Base-by-base conservation (phyloP, 345 rosid species). In the Cardamine occulta region DNA sequence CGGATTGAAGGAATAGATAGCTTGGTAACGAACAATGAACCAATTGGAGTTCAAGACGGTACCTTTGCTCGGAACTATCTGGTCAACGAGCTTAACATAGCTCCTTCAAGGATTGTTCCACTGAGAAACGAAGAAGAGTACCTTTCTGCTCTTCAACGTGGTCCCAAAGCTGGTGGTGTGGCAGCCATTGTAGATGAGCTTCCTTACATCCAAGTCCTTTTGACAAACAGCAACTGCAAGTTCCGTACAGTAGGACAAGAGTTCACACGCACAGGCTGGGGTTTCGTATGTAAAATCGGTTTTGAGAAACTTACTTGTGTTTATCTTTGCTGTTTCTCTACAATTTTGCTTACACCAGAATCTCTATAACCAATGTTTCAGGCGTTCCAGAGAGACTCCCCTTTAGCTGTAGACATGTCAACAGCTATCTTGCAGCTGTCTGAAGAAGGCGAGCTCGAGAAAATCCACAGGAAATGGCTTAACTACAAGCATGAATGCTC, bases 181-280 rank as follows among this genome's bases (percentile, higher is more conserved):
- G 88, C 97, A 56, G 99, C 97, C 68, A 88, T 95, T 49, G 97
- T 95, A 6, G 99, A 95, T 14, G 97, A 95, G 86, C 97, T 84
- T 77, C 96, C 97, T 81, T 95, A 95, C 73, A 68, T 95, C 11
- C 92, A 95, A 81, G 80, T 89, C 76, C 91, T 91, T 76, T 65
- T 95, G 81, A 51, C 97, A 63, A 83, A 23, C 77, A 63, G 89
- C 53, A 86, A 86, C 52, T 91, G 99, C 77, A 51, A 47, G 55
- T 95, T 75, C 86, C 84, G 86, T 74, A 91, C 88, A 10, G 97
- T 95, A 17, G 99, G 99, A n/a, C 91, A 89, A 82, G 97, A 91
- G 75, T 95, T 95, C 79, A 91, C 99, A n/a, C 91, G 88, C 79
- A 88, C 91, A 48, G 97, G 99, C 61, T 92, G 97, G 99, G 99